Evolutionary conservation across 495 filamentous ascomycete species (phyloP).

Genomic region (Geoglossum glabrum): DNA sequence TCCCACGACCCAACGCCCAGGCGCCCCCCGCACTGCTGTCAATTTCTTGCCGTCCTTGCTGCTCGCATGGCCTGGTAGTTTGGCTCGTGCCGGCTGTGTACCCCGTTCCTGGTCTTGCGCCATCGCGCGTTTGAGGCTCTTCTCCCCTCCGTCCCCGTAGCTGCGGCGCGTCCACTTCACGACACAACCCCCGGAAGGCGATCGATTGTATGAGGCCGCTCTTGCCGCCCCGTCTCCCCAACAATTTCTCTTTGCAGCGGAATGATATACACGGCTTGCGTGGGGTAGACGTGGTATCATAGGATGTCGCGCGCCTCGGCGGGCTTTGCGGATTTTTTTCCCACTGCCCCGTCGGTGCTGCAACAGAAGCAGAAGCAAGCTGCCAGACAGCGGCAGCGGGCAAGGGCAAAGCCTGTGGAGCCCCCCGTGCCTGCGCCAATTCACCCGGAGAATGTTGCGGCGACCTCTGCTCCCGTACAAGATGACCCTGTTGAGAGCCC

Average conservation of each 20-base stretch:
- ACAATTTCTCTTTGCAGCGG: background rate
- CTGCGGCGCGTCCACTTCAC: background rate
- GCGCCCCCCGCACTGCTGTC: background rate
- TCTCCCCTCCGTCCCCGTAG: background rate
- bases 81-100: background rate
- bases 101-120: background rate
- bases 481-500: conserved; percentile 4
- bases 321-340: conserved; percentile 71
- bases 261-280: background rate
- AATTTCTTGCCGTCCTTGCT: background rate
- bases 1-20: background rate
- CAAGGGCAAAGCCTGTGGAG: conserved; percentile 13
- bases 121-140: conserved; percentile 1
- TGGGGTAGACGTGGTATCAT: conserved; percentile 1
- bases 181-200: background rate
- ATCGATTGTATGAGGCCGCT: background rate
- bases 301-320: conserved; percentile 19
- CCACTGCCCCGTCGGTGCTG: conserved; percentile 55
- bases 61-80: background rate
- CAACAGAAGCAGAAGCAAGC: conserved; percentile 30
- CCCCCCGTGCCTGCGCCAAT: conserved; percentile 18
- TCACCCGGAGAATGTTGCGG: conserved; percentile 2
- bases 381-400: conserved; percentile 23
- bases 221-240: background rate
- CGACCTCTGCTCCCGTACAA: background rate